These are phyloP conservation scores for Penicillium cinerascens DNA, from an alignment of 495 filamentous ascomycete species.

Conservation along the genomic window DNA sequence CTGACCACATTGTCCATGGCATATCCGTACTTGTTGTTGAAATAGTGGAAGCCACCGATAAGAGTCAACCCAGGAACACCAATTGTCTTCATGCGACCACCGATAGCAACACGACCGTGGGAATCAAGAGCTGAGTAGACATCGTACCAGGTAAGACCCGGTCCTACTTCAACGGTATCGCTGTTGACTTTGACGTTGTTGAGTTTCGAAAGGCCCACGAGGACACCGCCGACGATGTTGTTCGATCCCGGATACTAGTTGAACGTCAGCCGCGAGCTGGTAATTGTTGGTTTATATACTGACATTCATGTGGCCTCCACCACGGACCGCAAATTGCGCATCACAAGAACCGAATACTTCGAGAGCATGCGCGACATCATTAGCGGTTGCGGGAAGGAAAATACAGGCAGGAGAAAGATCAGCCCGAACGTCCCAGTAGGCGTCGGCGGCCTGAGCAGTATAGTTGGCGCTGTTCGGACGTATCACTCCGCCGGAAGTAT, in stretches of 20 bases:
- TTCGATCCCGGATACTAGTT: constrained; percentile 28
- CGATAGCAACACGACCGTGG: constrained; percentile 30
- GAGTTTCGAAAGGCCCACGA: constrained; percentile 18
- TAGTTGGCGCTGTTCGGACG: constrained; percentile 15
- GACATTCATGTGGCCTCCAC: constrained; percentile 36
- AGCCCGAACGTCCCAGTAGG: constrained; percentile 26
- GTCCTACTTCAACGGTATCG: constrained; percentile 27
- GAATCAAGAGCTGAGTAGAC: constrained; percentile 37
- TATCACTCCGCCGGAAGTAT: constrained; percentile 1
- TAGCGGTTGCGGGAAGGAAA: constrained; percentile 22
- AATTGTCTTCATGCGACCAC: constrained; percentile 36
- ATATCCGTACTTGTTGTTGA: constrained; percentile 39
- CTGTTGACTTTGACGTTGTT: constrained; percentile 13
- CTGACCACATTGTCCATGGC: constrained; percentile 39
- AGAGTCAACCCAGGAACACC: constrained; percentile 37
- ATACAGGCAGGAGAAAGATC: constrained; percentile 33
- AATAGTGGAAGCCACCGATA: constrained; percentile 39
- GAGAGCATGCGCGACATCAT: constrained; percentile 26
- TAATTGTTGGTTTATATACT: not conserved
- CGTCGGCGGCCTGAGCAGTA: constrained; percentile 8
- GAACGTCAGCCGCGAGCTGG: not conserved
- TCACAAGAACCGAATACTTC: constrained; percentile 14
- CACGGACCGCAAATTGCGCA: constrained; percentile 36
- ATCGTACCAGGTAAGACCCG: constrained; percentile 40
- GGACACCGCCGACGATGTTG: constrained; percentile 28